phyloP scores from a whole-genome alignment of 768 basidiomycete species.

The Peribolospora baueri region DNA sequence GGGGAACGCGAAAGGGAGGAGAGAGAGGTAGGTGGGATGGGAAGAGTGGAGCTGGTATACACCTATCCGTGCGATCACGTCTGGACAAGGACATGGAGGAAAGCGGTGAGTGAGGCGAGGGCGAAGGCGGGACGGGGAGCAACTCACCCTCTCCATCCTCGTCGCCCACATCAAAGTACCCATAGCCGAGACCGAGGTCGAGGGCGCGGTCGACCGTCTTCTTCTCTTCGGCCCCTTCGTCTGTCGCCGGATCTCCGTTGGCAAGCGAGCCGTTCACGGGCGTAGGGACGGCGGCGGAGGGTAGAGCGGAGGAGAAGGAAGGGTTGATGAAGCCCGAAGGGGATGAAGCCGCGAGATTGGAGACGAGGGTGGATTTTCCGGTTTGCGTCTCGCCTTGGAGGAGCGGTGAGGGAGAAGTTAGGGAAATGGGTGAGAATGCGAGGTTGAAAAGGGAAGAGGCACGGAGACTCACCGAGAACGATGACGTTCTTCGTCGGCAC shows the following conservation, averaged over 20 bases:
- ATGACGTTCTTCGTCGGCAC: slow-evolving; percentile 71
- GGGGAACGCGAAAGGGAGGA: slow-evolving; percentile 9
- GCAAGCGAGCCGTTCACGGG: not conserved
- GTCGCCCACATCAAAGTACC: slow-evolving; percentile 70
- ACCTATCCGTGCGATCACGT: slow-evolving; percentile 45
- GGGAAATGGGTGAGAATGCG: not conserved
- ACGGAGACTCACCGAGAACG: slow-evolving; percentile 31
- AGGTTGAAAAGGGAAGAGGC: no score
- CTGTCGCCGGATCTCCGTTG: slow-evolving; percentile 12
- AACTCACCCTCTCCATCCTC: slow-evolving; percentile 76
- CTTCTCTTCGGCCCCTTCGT: slow-evolving; percentile 35
- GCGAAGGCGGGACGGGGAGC: not conserved
- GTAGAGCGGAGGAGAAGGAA: not conserved
- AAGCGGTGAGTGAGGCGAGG: not conserved
- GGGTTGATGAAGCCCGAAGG: not conserved
- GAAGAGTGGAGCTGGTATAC: slow-evolving; percentile 10
- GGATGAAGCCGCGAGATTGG: slow-evolving; percentile 3
- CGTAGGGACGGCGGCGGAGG: not conserved
- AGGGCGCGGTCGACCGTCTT: slow-evolving; percentile 17
- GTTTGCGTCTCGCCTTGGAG: slow-evolving; percentile 34
- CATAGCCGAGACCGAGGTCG: slow-evolving; percentile 75
- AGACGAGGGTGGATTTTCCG: slow-evolving; percentile 49
- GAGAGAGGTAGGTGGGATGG: slow-evolving; percentile 1
- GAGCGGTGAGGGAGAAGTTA: not conserved
- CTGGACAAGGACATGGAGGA: slow-evolving; percentile 21